Evolutionary conservation across 306 rosid genomes (phyloP).

Genomic region (Prunus fruticosa): DNA sequence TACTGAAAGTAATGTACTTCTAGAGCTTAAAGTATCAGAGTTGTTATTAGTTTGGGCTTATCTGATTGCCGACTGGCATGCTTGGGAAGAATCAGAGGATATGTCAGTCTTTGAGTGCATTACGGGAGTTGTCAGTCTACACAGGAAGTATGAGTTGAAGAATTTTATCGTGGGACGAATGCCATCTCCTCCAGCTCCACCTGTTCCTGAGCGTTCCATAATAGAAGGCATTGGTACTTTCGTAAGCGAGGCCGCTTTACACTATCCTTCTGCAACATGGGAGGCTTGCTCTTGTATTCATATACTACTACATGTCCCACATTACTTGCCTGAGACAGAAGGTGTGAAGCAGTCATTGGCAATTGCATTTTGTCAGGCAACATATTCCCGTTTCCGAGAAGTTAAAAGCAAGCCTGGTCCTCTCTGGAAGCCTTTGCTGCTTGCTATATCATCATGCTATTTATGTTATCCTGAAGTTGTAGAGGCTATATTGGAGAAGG

Average conservation of each 20-base stretch:
- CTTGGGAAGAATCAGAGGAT: constrained; percentile 92
- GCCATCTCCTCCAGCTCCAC: constrained; percentile 79
- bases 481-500: constrained; percentile 65
- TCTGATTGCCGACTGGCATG: constrained; percentile 78
- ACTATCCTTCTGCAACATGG: constrained; percentile 79
- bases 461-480: constrained; percentile 71
- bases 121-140: constrained; percentile 62
- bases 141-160: constrained; percentile 39
- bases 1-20: constrained; percentile 48
- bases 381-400: constrained; percentile 56
- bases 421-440: constrained; percentile 80
- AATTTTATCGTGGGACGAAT: constrained; percentile 56
- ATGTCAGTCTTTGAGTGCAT: constrained; percentile 73
- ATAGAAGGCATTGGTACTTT: constrained; percentile 70
- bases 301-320: constrained; percentile 59
- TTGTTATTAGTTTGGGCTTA: constrained; percentile 74
- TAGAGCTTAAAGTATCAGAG: constrained; percentile 70
- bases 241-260: constrained; percentile 61
- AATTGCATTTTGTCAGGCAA: constrained; percentile 51
- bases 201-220: constrained; percentile 69
- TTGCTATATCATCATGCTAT: constrained; percentile 81
- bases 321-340: constrained; percentile 58
- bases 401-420: constrained; percentile 48
- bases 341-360: constrained; percentile 63
- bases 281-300: constrained; percentile 87